These are phyloP conservation scores for Sphagnum magellanicum DNA, from an alignment of 228 moss, liverwort and hornwort species.

Conservation along the genomic window DNA sequence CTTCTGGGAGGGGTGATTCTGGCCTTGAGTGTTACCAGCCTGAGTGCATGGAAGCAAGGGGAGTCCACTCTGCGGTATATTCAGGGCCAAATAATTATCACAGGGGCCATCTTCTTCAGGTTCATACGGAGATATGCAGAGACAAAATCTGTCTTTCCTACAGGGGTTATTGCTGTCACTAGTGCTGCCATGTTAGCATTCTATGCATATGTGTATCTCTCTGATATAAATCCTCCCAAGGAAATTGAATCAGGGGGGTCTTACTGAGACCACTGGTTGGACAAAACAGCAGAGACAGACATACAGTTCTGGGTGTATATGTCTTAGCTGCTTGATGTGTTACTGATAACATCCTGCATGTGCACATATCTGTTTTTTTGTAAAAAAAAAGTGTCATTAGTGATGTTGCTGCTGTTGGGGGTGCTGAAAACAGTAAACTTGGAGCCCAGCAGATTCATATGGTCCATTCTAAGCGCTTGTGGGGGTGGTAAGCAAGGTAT, in stretches of 20 bases:
- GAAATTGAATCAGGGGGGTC: slow-evolving; percentile 16
- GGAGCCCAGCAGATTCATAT: too few relatives aligned
- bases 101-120: slow-evolving; percentile 71
- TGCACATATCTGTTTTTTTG: too few relatives aligned
- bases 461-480: too few relatives aligned
- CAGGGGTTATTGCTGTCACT: slow-evolving; percentile 51
- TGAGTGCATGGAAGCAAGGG: slow-evolving; percentile 89
- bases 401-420: too few relatives aligned
- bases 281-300: too few relatives aligned
- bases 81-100: slow-evolving; percentile 77
- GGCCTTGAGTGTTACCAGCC: slow-evolving; percentile 74
- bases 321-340: too few relatives aligned
- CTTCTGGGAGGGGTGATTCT: slow-evolving; percentile 76
- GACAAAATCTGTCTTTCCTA: slow-evolving; percentile 68
- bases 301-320: too few relatives aligned
- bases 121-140: slow-evolving; percentile 41
- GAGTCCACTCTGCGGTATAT: slow-evolving; percentile 68
- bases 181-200: slow-evolving; percentile 92
- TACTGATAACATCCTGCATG: too few relatives aligned
- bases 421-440: too few relatives aligned
- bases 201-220: slow-evolving; percentile 75
- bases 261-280: too few relatives aligned
- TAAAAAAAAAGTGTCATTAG: too few relatives aligned
- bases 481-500: too few relatives aligned
- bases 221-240: slow-evolving; percentile 93